Conservation (phyloP, 1,284 basidiomycete genomes). For the Sanghuangporus weigelae region DNA sequence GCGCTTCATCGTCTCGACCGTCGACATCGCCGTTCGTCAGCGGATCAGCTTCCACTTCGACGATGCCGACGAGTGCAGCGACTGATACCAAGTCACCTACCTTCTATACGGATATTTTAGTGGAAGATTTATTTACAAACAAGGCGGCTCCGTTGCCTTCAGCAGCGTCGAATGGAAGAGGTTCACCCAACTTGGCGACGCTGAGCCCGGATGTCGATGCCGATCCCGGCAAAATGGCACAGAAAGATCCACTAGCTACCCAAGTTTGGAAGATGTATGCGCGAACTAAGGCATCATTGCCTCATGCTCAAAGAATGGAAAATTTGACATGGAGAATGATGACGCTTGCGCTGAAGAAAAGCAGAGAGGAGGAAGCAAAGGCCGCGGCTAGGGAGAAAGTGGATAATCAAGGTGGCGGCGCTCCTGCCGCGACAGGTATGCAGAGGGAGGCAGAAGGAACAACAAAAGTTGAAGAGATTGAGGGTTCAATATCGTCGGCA, state of each 20-base stretch:
- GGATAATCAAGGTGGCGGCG: neutral
- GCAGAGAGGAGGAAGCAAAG: conserved; percentile 59
- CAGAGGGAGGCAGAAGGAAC: conserved; percentile 2
- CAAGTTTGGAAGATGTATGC: conserved; percentile 98
- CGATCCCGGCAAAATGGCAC: conserved; percentile 62
- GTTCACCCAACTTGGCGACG: conserved; percentile 59
- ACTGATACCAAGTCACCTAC: conserved; percentile 37
- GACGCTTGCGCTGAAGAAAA: conserved; percentile 88
- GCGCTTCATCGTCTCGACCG: conserved; percentile 24
- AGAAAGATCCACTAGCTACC: conserved; percentile 86
- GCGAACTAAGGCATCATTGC: conserved; percentile 79
- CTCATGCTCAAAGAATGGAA: conserved; percentile 94
- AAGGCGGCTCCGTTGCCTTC: conserved; percentile 53
- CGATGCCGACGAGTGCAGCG: conserved; percentile 17
- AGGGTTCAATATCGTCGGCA: conserved; percentile 23
- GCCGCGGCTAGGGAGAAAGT: neutral
- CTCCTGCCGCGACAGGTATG: neutral
- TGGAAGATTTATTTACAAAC: conserved; percentile 57
- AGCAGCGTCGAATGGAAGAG: conserved; percentile 42
- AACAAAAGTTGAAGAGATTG: conserved; percentile 19
- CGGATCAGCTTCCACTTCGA: conserved; percentile 15
- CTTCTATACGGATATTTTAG: conserved; percentile 61
- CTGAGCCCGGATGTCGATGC: conserved; percentile 36
- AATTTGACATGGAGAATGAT: conserved; percentile 98
- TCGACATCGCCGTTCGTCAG: conserved; percentile 18